Percentiles rank a stretch among this genome's conserved stretches.
Evolutionary conservation across 2,329 filamentous ascomycete genomes (phyloP).

Genomic region (Onygenales sp.): DNA sequence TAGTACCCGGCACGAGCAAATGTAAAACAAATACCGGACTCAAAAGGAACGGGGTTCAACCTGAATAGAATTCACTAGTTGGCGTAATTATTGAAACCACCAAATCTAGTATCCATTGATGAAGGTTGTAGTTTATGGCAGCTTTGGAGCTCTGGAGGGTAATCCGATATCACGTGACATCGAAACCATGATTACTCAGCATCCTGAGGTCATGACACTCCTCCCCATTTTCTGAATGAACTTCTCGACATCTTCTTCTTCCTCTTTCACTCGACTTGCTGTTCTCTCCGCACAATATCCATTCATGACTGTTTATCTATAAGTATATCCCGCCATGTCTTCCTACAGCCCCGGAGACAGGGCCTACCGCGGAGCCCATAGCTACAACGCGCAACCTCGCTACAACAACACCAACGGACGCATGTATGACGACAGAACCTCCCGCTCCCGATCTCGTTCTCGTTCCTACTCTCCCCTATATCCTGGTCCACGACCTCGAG

Average conservation of each 20-base stretch:
- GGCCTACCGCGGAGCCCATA: conserved; percentile 19
- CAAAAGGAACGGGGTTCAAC: too few relatives aligned
- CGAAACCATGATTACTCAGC: too few relatives aligned
- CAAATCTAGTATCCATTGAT: too few relatives aligned
- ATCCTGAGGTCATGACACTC: too few relatives aligned
- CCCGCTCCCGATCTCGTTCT: conserved; percentile 29
- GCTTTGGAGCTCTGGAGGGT: too few relatives aligned
- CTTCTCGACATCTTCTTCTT: not conserved
- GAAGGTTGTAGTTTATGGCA: too few relatives aligned
- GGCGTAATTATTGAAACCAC: too few relatives aligned
- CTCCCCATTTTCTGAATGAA: not conserved
- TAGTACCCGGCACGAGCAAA: too few relatives aligned
- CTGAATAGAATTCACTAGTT: too few relatives aligned
- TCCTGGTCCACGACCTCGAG: conserved; percentile 10
- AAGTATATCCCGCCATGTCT: conserved; percentile 16
- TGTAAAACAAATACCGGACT: too few relatives aligned
- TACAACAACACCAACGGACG: conserved; percentile 31
- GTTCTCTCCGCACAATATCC: not conserved
- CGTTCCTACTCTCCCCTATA: conserved; percentile 19
- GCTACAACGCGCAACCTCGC: conserved; percentile 18
- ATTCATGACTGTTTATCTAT: not conserved
- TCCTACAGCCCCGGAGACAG: conserved; percentile 20
- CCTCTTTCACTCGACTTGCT: not conserved
- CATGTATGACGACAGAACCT: conserved; percentile 37
- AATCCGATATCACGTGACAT: too few relatives aligned